Base-by-base conservation (phyloP, 2,329 filamentous ascomycete species). In the Fusarium sp. region DNA sequence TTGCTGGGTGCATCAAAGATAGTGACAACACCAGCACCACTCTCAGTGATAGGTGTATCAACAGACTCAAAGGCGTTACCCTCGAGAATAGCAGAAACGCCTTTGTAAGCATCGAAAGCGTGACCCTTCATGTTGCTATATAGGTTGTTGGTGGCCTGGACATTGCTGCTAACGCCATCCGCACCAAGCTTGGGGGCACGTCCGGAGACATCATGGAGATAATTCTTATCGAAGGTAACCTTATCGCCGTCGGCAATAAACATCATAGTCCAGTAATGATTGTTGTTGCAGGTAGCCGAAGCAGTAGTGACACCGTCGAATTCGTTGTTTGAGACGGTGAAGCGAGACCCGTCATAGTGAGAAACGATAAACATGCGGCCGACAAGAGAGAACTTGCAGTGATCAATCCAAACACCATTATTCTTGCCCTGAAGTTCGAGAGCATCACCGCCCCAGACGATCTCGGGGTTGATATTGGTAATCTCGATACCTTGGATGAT, bases 401-500 rank as follows among this genome's bases (percentile, higher is more conserved):
- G 77, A 24, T 79, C 77, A 6, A 79, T 75, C 76, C 76, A 79
- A 4, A 74, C 65, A 50, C 69, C 69, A 9, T 74, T 69, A 17
- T 72, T 73, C 7, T 76, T 67, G 43, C 81, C 76, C 52, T 64
- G 38, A 6, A 83, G 71, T n/a, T 80, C 81, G 42, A 83, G 79
- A 7, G 78, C 81, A 36, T 83, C 72, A 0, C 72, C 72, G 3
- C 72, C 72, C 71, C 72, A 74, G 4, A 74, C 70, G 71, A 69
- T 76, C 66, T 64, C 78, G 2, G 80, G 72, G 76, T 83, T 83
- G 51, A 85, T 80, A 28, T 76, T 58, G 65, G 82, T 83, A 65
- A 86, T 79, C 54, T 81, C 80, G 15, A 87, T 70, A 74, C 86
- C 85, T 50, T 83, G 83, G 51, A 86, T 77, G 65, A 86, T 85